Conservation (phyloP, 2,329 filamentous ascomycete genomes). For the Ascochyta clinopodiicola region DNA sequence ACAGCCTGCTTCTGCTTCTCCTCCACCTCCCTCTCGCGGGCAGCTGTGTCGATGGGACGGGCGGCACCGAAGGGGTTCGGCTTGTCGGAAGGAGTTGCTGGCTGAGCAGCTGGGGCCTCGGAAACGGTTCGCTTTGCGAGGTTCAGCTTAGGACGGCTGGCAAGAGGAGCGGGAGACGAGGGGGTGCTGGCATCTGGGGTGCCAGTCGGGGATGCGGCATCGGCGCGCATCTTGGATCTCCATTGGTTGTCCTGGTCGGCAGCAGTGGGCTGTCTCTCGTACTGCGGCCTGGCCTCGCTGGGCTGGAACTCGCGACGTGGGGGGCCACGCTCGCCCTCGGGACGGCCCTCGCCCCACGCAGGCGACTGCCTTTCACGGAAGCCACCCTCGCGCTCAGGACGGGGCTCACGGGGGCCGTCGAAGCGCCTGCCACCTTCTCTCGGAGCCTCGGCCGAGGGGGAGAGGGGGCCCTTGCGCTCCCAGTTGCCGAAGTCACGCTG, state of each 20-base stretch:
- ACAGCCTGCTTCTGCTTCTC: slow-evolving; percentile 79
- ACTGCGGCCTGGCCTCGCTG: slow-evolving; percentile 63
- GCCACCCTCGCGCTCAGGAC: slow-evolving; percentile 8
- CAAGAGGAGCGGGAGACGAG: slow-evolving; percentile 73
- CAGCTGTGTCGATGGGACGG: slow-evolving; percentile 89
- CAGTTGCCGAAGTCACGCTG: slow-evolving; percentile 84
- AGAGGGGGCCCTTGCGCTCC: slow-evolving; percentile 92
- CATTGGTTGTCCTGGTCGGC: slow-evolving; percentile 94
- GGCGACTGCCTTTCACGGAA: slow-evolving; percentile 61
- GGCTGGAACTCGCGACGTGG: slow-evolving; percentile 74
- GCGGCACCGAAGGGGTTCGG: slow-evolving; percentile 93
- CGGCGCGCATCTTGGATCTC: slow-evolving; percentile 91
- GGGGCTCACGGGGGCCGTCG: slow-evolving; percentile 54
- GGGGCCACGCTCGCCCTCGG: slow-evolving; percentile 78
- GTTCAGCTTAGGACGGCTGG: slow-evolving; percentile 80
- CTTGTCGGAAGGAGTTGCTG: slow-evolving; percentile 67
- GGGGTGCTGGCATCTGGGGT: slow-evolving; percentile 78
- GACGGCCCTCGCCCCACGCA: slow-evolving; percentile 74
- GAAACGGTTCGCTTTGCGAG: slow-evolving; percentile 90
- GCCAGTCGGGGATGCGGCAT: slow-evolving; percentile 69
- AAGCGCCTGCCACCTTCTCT: slow-evolving; percentile 66
- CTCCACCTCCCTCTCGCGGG: slow-evolving; percentile 87
- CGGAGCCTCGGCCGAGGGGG: slow-evolving; percentile 63
- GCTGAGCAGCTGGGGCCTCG: slow-evolving; percentile 65
- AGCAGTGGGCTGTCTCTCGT: slow-evolving; percentile 78